A percentile compares a stretch with the other conserved stretches of the same genome.
phyloP scores from a whole-genome alignment of 352 stramenopile genomes.

The Phytophthora aleatoria region DNA sequence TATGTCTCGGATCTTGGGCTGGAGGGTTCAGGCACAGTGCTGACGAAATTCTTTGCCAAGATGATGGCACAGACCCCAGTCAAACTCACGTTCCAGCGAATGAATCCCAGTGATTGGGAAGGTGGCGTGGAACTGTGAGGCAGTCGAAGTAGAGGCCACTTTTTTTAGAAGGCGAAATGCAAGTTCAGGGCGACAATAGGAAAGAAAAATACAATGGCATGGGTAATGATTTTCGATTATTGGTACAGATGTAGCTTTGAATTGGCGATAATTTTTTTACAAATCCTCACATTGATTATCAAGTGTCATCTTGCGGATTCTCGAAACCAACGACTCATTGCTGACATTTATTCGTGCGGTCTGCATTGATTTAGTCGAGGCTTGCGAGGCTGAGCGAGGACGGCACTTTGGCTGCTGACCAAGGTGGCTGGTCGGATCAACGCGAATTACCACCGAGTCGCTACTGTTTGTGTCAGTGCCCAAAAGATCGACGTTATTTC shows the following conservation, averaged over 20 bases:
- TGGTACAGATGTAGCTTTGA: too few species aligned
- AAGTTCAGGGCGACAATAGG: too few species aligned
- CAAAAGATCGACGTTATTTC: background rate
- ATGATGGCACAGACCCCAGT: conserved; percentile 59
- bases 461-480: background rate
- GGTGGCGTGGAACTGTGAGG: conserved; percentile 69
- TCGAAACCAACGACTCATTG: conserved; percentile 34
- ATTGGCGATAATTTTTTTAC: background rate
- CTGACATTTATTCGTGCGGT: conserved; percentile 14
- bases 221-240: background rate
- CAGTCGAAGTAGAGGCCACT: background rate
- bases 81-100: conserved; percentile 71
- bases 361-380: conserved; percentile 11
- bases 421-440: conserved; percentile 19
- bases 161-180: conserved; percentile 4
- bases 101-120: conserved; percentile 67
- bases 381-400: conserved; percentile 23
- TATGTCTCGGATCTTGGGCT: conserved; percentile 71
- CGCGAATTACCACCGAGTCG: conserved; percentile 9
- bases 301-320: conserved; percentile 37
- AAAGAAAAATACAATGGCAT: conserved; percentile 2
- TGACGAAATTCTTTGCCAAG: conserved; percentile 76
- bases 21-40: conserved; percentile 51
- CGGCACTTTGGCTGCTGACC: conserved; percentile 13
- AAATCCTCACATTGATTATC: conserved; percentile 14